Evolutionary conservation across 257 asterid species (phyloP), one percentile per base, ranked within the genome.

Genomic region (Solanum stenotomum): DNA sequence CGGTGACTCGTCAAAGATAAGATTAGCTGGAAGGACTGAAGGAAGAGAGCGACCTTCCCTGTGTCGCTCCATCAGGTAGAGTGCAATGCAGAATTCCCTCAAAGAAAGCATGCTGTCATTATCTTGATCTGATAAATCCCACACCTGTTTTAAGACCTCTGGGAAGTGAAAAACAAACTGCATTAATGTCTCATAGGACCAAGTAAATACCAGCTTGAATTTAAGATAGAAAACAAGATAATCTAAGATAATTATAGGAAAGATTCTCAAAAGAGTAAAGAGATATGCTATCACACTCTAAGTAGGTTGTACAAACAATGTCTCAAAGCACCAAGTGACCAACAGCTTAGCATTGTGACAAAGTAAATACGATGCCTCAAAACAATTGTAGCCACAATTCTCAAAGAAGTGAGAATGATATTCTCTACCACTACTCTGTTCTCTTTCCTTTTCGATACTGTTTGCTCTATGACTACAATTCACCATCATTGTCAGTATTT

Each of bases 101-200:
- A 93, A 88, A 87, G 99, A 95, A 87, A 97, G 99, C 98, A 94
- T 96, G 90, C 98, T 94, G 85, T 97, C 99, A 87, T 96, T 93
- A 90, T 97, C 99, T 95, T 96, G 98, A 91, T 97, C 99, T 49
- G 99, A 94, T 89, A 97, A 93, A 91, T 97, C 99, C 99, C 99
- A 97, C 52, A 97, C 98, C 96, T 95, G 98, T 95, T 87, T 97
- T 92, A 97, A 91, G 94, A 97, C 94, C 92, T 94, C 99, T 97
- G 91, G 86, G 70, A 92, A 88, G 91, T 84, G 89, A 91, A 92
- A 89, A 88, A 89, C 23, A 61, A 76, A 49, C 85, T 74, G 29
- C 85, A 27, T 46, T 81, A 16, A 29, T 44, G 42, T 81, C 85
- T 49, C 65, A 46, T 27, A 16, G 85, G 42, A 29, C 85, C 68